phyloP scores from a whole-genome alignment of 1,284 basidiomycete genomes.

The Ceratobasidium sp. region DNA sequence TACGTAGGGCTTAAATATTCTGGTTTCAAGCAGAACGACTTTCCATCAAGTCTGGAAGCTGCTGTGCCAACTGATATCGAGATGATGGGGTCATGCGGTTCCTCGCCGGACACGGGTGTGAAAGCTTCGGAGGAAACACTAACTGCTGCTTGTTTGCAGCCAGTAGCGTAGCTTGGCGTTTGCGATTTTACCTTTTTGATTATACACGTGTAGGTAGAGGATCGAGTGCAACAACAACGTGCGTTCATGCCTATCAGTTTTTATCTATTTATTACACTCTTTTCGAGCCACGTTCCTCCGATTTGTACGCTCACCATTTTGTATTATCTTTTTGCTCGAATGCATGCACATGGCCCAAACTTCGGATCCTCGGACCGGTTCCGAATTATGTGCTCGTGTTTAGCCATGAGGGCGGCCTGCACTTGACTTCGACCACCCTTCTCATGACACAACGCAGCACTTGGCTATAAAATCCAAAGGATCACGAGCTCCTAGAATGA shows the following conservation, averaged over 20 bases:
- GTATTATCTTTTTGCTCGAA: background rate
- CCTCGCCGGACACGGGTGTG: background rate
- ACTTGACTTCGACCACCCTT: background rate
- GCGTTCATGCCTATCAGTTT: no score
- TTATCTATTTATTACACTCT: no score
- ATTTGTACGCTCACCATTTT: no score
- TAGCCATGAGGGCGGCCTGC: background rate
- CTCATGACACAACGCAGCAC: background rate
- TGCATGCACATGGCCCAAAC: background rate
- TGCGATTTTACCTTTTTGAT: no score
- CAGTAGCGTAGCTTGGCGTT: no score
- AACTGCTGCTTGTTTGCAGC: no score
- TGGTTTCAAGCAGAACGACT: background rate
- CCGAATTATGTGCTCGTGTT: background rate
- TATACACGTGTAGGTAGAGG: no score
- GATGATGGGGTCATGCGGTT: background rate
- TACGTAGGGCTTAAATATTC: background rate
- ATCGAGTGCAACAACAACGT: no score
- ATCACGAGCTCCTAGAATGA: background rate
- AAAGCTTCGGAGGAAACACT: background rate
- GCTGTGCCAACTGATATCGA: background rate
- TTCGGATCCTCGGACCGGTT: background rate
- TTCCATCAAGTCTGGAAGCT: background rate
- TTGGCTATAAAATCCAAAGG: background rate
- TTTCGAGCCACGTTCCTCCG: no score